A percentile compares a stretch with the other conserved stretches of the same genome.
These are phyloP conservation scores for Pseudocercospora crystallina DNA, from an alignment of 2,329 filamentous ascomycete species.

Conservation along the genomic window DNA sequence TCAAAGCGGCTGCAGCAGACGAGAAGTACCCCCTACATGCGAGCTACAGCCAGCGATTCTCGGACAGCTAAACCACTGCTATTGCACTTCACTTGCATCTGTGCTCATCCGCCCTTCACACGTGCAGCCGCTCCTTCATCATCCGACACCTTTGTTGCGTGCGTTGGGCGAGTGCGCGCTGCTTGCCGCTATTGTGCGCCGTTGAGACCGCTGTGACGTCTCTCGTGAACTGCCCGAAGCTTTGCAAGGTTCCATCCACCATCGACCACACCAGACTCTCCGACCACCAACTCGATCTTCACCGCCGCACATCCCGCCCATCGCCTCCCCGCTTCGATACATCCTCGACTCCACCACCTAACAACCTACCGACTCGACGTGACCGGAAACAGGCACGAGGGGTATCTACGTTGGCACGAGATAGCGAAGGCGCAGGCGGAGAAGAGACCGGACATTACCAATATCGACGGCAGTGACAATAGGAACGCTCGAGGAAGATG, in stretches of 20 bases:
- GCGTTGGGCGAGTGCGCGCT: neutral
- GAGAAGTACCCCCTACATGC: neutral
- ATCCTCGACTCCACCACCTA: neutral
- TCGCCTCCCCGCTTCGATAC: neutral
- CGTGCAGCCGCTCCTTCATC: slow-evolving; percentile 1
- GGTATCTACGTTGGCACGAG: neutral
- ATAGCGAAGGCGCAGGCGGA: neutral
- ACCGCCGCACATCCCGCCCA: neutral
- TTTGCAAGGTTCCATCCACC: neutral
- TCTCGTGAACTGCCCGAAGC: neutral
- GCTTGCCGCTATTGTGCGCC: neutral
- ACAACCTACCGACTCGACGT: neutral
- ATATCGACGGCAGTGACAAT: neutral
- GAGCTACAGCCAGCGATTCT: too few species aligned
- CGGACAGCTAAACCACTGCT: neutral
- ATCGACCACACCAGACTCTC: neutral
- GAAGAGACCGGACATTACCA: neutral
- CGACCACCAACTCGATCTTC: neutral
- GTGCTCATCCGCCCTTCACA: neutral
- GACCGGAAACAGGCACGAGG: neutral
- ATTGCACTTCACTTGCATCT: neutral
- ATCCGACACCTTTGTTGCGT: neutral
- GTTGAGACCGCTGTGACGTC: neutral
- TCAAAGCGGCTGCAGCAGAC: neutral
- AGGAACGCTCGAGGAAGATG: slow-evolving; percentile 62